Conservation (phyloP, 1,139 yeast genomes). For the Kurtzmaniella quercitrusa region DNA sequence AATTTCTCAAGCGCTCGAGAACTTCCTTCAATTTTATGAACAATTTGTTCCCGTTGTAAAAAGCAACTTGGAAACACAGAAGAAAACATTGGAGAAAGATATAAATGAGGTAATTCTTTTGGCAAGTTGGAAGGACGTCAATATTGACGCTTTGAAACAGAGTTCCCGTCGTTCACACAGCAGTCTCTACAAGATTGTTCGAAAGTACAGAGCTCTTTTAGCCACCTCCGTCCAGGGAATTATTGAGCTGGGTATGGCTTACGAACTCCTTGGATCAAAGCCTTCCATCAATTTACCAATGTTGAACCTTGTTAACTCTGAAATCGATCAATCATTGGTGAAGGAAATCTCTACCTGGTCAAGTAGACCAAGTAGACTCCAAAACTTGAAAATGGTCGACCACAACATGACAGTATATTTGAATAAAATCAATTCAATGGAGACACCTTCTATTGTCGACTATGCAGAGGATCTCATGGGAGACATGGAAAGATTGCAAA, state of each 20-base stretch:
- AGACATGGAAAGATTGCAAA: slow-evolving; percentile 60
- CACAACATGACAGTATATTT: slow-evolving; percentile 53
- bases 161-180: slow-evolving; percentile 89
- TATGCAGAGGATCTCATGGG: slow-evolving; percentile 51
- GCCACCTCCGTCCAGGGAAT: slow-evolving; percentile 49
- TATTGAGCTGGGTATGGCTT: slow-evolving; percentile 54
- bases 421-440: slow-evolving; percentile 28
- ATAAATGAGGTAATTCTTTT: slow-evolving; percentile 78
- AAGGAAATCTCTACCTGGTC: slow-evolving; percentile 42
- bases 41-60: slow-evolving; percentile 56
- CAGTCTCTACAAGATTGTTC: slow-evolving; percentile 74
- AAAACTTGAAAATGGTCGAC: slow-evolving; percentile 46
- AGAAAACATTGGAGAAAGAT: slow-evolving; percentile 66
- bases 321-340: slow-evolving; percentile 14
- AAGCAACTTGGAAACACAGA: slow-evolving; percentile 41
- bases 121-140: slow-evolving; percentile 97
- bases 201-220: slow-evolving; percentile 72
- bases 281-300: slow-evolving; percentile 8
- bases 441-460: slow-evolving; percentile 40
- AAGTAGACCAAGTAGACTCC: slow-evolving; percentile 53
- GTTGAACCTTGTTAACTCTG: slow-evolving; percentile 14
- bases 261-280: slow-evolving; percentile 11
- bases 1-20: slow-evolving; percentile 46
- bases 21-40: slow-evolving; percentile 60
- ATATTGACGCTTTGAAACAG: slow-evolving; percentile 87